Base-by-base conservation (phyloP, 169 alveolate species). In the Plasmodium falciparum region DNA sequence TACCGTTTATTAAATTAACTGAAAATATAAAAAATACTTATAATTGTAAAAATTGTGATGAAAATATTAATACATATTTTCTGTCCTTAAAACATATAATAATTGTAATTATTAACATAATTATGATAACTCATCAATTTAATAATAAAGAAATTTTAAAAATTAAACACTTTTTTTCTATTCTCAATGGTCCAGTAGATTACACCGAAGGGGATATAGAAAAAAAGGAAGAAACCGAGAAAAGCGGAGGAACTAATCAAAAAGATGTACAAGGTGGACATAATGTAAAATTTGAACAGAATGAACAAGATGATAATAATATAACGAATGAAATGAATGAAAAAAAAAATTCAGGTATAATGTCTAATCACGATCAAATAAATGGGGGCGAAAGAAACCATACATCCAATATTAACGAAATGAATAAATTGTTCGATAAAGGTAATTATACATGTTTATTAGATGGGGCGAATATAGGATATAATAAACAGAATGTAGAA, bases 401-500 rank as follows among this genome's bases (percentile, higher is more conserved):
- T 12, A 7, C 17, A 13, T 52, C 17, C 6, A 52, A 52, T 11
- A 52, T 13, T 6, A 56, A 56, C 9, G 76, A 72, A 11, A 58
- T 62, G 54, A 69, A 49, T 13, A 83, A 83, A 9, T 61, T 54
- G 13, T 83, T 83, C 33, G 74, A 83, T 15, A 43, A 45, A 29
- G 91, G 91, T 8, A 12, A 78, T 6, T 83, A 83, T 50, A 83
- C 91, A 45, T 83, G 91, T 33, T 50, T 83, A 61, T 45, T 83
- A n/a, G 91, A 83, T 50, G 91, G 91, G 0, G 91, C 91, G 9
- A 83, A 83, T 62, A 83, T 83, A 15, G 91, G 91, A 5, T 83
- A 83, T 43, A 83, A 83, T 43, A 83, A 83, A 62, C 91, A 83
- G 72, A 83, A 83, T 58, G 83, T 83, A 17, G 91, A 83, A 61